Base-by-base conservation (phyloP, 257 asterid species). In the Solanum peruvianum region DNA sequence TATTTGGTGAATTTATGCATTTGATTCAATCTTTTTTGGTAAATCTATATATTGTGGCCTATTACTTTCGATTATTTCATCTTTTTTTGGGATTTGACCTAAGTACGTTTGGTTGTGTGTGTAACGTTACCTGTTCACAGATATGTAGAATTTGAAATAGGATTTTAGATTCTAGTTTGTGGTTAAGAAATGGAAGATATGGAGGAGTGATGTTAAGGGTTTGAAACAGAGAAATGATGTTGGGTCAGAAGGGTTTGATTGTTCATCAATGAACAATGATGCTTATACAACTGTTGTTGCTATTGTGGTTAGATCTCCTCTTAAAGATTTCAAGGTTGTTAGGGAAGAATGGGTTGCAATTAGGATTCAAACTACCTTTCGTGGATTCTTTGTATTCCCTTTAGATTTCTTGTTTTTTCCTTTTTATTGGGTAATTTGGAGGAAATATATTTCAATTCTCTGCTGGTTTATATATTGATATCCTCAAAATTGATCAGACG, bases 261-360 rank as follows among this genome's bases (percentile, higher is more conserved):
- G 94, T 64, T 90, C 93, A 11, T 89, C 95, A 8, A 91, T 94
- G 84, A 92, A 88, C 42, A 93, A 91, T 45, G 95, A 93, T 66
- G 98, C 98, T 78, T 95, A 82, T 88, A 89, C 56, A 82, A 98
- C 98, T 81, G 98, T 98, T 27, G 94, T 94, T 45, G 98, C 98
- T 29, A 89, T 96, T 76, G 97, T 97, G n/a, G 98, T 94, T 10
- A 91, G 98, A 83, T 98, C 98, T 78, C 95, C 93, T 87, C 98
- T 98, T 11, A 94, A 93, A 71, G 98, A 95, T 89, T 97, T 97
- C 89, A 92, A 86, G 88, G 95, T 72, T 81, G 98, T 97, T 15
- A 93, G 92, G 90, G 92, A 93, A 88, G 98, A 97, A 92, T 97
- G 98, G 98, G 98, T 97, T 64, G 98, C 98, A 86, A 95, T 95